These are phyloP conservation scores for Harringtonia aguacate DNA, from an alignment of 2,329 filamentous ascomycete species.

Conservation along the genomic window DNA sequence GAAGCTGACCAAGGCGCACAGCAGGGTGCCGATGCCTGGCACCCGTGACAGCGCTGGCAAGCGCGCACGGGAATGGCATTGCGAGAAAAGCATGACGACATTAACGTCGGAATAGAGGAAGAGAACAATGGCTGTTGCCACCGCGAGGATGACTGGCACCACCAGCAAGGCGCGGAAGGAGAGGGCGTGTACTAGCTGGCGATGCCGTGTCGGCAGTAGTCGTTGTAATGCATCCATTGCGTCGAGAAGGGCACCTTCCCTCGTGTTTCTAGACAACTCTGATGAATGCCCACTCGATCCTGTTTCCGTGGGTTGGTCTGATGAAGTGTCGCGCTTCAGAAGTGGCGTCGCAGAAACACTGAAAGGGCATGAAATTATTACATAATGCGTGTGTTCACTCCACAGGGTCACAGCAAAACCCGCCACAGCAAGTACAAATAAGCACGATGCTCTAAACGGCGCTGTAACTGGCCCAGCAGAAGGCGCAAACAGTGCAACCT, in stretches of 20 bases:
- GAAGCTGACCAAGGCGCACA: constrained; percentile 41
- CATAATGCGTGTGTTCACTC: no score
- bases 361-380: no score
- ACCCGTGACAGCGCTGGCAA: constrained; percentile 32
- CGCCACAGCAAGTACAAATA: no score
- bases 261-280: background rate
- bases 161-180: constrained; percentile 39
- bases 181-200: constrained; percentile 7
- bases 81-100: constrained; percentile 39
- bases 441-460: no score
- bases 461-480: no score
- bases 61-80: constrained; percentile 37
- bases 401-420: no score
- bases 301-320: no score
- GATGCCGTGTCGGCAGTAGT: background rate
- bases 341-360: background rate
- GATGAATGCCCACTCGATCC: no score
- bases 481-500: no score
- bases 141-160: constrained; percentile 34
- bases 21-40: constrained; percentile 32
- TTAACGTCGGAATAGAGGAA: constrained; percentile 38
- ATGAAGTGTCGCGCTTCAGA: background rate
- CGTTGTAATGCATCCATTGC: background rate
- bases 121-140: constrained; percentile 29
- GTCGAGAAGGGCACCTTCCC: background rate